Evolutionary conservation across 164 flowering plant genomes (phyloP).

Genomic region (Aristolochia fimbriata): DNA sequence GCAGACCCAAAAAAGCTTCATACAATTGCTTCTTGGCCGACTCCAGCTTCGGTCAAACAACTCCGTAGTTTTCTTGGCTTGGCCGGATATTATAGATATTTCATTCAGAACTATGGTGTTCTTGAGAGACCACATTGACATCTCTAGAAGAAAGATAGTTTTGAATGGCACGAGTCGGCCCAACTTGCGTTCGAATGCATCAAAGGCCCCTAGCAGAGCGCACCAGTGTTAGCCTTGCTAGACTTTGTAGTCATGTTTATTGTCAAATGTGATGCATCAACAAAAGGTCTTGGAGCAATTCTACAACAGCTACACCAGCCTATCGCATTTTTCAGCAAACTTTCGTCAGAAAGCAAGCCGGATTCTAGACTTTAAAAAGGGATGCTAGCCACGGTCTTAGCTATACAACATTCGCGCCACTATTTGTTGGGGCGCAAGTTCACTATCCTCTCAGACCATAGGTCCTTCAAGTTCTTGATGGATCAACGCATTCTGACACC

Average conservation of each 20-base stretch:
- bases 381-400: neutral
- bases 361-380: neutral
- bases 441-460: neutral
- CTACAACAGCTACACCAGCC: neutral
- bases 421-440: neutral
- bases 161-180: neutral
- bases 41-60: no score
- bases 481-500: neutral
- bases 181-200: neutral
- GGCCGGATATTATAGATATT: no score
- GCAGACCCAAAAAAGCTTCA: no score
- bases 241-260: no score
- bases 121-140: neutral
- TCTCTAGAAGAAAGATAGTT: neutral
- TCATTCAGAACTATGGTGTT: no score
- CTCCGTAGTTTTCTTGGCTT: no score
- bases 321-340: neutral
- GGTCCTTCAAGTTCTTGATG: neutral
- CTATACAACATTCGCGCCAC: neutral
- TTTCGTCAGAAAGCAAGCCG: neutral
- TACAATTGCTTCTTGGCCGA: no score
- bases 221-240: neutral
- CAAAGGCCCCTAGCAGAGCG: neutral
- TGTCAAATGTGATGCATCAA: conserved; percentile 1
- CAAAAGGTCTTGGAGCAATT: neutral